Evolutionary conservation across 306 rosid genomes (phyloP).

Genomic region (Cicer bijugum): DNA sequence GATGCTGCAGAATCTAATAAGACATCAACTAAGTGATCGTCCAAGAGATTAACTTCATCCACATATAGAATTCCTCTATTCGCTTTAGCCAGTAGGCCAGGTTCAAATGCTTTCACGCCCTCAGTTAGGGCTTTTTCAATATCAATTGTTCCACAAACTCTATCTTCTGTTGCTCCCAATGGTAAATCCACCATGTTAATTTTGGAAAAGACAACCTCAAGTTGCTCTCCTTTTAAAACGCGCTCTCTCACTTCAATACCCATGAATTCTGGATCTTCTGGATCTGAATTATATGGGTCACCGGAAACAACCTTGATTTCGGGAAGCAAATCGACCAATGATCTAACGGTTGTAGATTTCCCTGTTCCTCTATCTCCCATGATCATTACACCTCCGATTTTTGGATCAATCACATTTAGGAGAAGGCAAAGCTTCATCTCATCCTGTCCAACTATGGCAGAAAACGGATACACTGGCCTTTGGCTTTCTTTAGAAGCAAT

Average conservation of each 20-base stretch:
- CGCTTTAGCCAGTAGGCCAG: slow-evolving; percentile 92
- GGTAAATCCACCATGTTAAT: slow-evolving; percentile 98
- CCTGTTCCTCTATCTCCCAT: slow-evolving; percentile 98
- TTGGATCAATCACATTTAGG: slow-evolving; percentile 90
- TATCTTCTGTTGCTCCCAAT: slow-evolving; percentile 89
- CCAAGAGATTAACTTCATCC: slow-evolving; percentile 93
- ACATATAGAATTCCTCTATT: slow-evolving; percentile 94
- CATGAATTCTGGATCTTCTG: slow-evolving; percentile 93
- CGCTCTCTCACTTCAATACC: slow-evolving; percentile 81
- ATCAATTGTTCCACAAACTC: slow-evolving; percentile 96
- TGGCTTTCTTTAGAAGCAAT: slow-evolving; percentile 61
- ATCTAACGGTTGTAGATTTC: slow-evolving; percentile 87
- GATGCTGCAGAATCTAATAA: slow-evolving; percentile 95
- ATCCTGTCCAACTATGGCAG: slow-evolving; percentile 97
- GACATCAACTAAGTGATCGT: slow-evolving; percentile 94
- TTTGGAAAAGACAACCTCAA: slow-evolving; percentile 63
- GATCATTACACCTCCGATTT: slow-evolving; percentile 97
- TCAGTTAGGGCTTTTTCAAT: slow-evolving; percentile 93
- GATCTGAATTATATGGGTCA: slow-evolving; percentile 89
- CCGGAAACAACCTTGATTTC: slow-evolving; percentile 82
- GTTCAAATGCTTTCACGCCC: slow-evolving; percentile 94
- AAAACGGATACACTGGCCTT: slow-evolving; percentile 91
- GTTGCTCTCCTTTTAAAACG: slow-evolving; percentile 67
- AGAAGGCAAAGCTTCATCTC: slow-evolving; percentile 97
- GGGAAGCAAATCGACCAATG: slow-evolving; percentile 90